These are phyloP conservation scores for Aspergillus jensenii DNA, from an alignment of 2,329 filamentous ascomycete genomes.

Conservation along the genomic window DNA sequence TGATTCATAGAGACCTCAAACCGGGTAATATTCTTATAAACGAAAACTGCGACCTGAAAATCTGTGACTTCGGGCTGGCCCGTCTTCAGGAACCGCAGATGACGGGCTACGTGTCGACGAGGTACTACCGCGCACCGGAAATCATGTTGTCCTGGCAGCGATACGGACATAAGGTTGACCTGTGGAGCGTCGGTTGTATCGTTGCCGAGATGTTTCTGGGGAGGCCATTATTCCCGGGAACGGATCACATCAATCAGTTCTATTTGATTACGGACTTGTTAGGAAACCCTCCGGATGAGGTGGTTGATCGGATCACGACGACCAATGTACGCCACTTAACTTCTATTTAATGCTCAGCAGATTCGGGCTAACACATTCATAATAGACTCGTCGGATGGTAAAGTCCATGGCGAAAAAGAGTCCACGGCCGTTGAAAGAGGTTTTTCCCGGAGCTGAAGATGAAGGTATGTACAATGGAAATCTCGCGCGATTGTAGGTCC, in stretches of 20 bases:
- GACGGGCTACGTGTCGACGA: constrained; percentile 97
- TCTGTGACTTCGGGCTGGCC: constrained; percentile 96
- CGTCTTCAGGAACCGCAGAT: constrained; percentile 99
- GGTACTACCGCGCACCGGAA: constrained; percentile 97
- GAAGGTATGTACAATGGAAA: constrained; percentile 46
- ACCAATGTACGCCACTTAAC: constrained; percentile 69
- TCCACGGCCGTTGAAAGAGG: constrained; percentile 76
- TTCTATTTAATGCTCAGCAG: neutral
- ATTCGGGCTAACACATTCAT: neutral
- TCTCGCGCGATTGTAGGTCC: constrained; percentile 72
- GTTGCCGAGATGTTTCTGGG: constrained; percentile 99
- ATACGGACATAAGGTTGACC: constrained; percentile 98
- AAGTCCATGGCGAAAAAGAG: constrained; percentile 93
- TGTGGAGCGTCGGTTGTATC: constrained; percentile 99
- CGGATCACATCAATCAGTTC: constrained; percentile 99
- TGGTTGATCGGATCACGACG: constrained; percentile 97
- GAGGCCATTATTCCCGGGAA: constrained; percentile 96
- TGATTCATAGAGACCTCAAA: constrained; percentile 96
- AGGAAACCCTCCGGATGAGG: constrained; percentile 94
- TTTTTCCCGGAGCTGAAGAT: constrained; percentile 77
- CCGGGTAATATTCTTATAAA: constrained; percentile 99
- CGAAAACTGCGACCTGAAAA: constrained; percentile 99
- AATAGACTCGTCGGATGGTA: constrained; percentile 87
- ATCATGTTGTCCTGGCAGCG: constrained; percentile 99
- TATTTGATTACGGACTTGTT: constrained; percentile 98